Conservation (phyloP, 164 flowering plant species). For the Vitis rotundifolia region DNA sequence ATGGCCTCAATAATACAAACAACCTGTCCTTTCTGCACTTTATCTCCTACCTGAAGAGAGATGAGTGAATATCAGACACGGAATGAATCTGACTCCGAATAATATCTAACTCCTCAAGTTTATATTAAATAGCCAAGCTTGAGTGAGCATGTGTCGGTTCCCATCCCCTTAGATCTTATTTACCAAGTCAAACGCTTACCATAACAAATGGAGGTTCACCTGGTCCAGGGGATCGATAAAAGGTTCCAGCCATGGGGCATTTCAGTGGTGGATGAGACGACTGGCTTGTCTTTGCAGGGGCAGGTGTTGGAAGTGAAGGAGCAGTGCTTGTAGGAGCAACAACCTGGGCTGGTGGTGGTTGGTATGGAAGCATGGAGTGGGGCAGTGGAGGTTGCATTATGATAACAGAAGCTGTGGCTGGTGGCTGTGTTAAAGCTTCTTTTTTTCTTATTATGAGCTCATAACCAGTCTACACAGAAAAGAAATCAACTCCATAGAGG, state of each 20-base stretch:
- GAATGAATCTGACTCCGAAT: too few species aligned
- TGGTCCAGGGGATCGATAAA: slow-evolving; percentile 64
- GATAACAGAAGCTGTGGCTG: slow-evolving; percentile 29
- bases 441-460: slow-evolving; percentile 65
- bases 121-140: too few species aligned
- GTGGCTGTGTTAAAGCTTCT: slow-evolving; percentile 56
- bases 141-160: too few species aligned
- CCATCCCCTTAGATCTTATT: background rate
- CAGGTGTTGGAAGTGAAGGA: slow-evolving; percentile 32
- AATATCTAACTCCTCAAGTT: too few species aligned
- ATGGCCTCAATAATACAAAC: slow-evolving; percentile 81
- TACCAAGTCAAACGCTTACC: slow-evolving; percentile 29
- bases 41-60: slow-evolving; percentile 65
- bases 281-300: slow-evolving; percentile 37
- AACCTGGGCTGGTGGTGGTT: slow-evolving; percentile 30
- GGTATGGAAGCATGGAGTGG: slow-evolving; percentile 34
- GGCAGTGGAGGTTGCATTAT: slow-evolving; percentile 29
- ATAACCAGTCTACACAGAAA: slow-evolving; percentile 16
- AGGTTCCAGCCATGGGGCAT: slow-evolving; percentile 83
- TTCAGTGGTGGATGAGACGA: slow-evolving; percentile 64
- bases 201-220: slow-evolving; percentile 80
- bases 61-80: background rate
- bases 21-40: slow-evolving; percentile 76
- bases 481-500: too few species aligned
- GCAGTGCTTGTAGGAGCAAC: slow-evolving; percentile 26